Base-by-base conservation (phyloP, 2,329 filamentous ascomycete species). In the Ascochyta pisi region DNA sequence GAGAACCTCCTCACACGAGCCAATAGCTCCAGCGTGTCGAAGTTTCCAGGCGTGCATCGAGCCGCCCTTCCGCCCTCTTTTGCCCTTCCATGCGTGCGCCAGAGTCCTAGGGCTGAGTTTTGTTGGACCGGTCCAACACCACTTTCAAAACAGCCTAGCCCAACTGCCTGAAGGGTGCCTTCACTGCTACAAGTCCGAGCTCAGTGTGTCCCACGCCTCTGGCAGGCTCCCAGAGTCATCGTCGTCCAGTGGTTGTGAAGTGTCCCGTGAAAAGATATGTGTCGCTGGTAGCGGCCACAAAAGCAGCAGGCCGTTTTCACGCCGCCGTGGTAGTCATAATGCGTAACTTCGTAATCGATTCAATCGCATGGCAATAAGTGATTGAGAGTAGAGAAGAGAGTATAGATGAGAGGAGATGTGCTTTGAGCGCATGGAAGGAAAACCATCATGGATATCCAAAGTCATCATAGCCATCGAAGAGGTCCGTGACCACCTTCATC, bases 401-500 rank as follows among this genome's bases (percentile, higher is more conserved):
- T 46, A 57, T 56, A 59, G 57, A 27, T 31, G 39, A 41, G 53
- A 16, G 38, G 53, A 35, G 58, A 48, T 48, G 42, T 34, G 53
- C 47, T 51, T 39, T 43, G 26, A 46, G 23, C 6, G 26, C 33
- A 37, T 47, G 48, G 34, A 51, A 40, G 26, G 19, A 23, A 47
- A 49, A 51, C 44, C 48, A 56, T 73, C 68, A 78, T 37, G 75
- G 72, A 60, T 79, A 76, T 47, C 77, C 73, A 55, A 79, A 81
- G 63, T 81, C 78, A 56, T 76, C 73, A 50, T 70, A 65, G 29
- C 77, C 78, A 52, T 79, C 71, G 60, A 81, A 81, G 13, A 81
- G 70, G 58, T 76, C 73, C 49, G 77, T 76, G 19, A 81, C 78
- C 10, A 81, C 78, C 65, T 78, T 77, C 56, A 81, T 63, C 78